A percentile compares a stretch with the other conserved stretches of the same genome.
Conservation (phyloP, 805 yeast species). For the Kuraishia piskuri region DNA sequence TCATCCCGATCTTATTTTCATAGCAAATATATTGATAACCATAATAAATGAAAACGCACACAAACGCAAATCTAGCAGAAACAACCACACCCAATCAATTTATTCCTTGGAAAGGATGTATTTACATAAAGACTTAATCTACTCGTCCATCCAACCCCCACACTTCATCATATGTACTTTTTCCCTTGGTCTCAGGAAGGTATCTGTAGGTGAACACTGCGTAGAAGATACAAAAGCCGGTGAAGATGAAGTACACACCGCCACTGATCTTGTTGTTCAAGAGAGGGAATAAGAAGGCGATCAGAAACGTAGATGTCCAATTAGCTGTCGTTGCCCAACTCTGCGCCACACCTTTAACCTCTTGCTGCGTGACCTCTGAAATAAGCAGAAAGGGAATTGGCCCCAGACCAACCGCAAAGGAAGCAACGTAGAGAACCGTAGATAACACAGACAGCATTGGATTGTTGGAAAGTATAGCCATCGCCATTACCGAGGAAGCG, state of each 20-base stretch:
- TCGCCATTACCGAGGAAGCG: slow-evolving; percentile 52
- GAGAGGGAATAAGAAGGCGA: slow-evolving; percentile 77
- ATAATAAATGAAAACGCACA: too few species aligned
- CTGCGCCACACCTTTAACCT: slow-evolving; percentile 81
- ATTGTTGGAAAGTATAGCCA: slow-evolving; percentile 46
- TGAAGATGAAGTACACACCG: slow-evolving; percentile 66
- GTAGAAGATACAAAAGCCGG: slow-evolving; percentile 44
- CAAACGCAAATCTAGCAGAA: too few species aligned
- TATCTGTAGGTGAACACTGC: slow-evolving; percentile 33
- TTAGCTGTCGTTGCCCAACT: slow-evolving; percentile 87
- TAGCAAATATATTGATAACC: too few species aligned
- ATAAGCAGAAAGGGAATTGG: slow-evolving; percentile 91
- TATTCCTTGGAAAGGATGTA: too few species aligned
- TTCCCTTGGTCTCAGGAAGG: slow-evolving; percentile 77
- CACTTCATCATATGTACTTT: slow-evolving; percentile 51
- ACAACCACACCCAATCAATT: too few species aligned
- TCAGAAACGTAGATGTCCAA: slow-evolving; percentile 82
- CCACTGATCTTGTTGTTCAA: slow-evolving; percentile 64
- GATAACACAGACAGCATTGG: slow-evolving; percentile 49
- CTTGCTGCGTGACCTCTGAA: slow-evolving; percentile 78
- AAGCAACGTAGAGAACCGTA: slow-evolving; percentile 65
- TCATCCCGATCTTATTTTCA: too few species aligned
- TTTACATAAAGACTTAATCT: not conserved
- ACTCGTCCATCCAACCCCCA: slow-evolving; percentile 33
- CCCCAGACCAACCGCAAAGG: slow-evolving; percentile 89